phyloP scores from a whole-genome alignment of 768 basidiomycete genomes.

The Crucibulum laeve region DNA sequence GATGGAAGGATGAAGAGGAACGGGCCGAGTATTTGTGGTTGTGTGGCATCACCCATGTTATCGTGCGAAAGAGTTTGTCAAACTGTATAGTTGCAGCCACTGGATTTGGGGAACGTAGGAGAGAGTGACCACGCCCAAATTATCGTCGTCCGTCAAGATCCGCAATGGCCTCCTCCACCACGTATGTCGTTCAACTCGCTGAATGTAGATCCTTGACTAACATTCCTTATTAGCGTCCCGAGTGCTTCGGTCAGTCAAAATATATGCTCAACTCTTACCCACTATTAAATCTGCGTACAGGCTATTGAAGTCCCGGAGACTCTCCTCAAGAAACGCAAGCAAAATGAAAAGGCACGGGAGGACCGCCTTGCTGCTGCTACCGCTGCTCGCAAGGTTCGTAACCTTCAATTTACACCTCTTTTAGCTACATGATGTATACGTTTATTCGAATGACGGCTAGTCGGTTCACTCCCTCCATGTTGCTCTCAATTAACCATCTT shows the following conservation, averaged over 20 bases:
- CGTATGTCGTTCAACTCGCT: constrained; percentile 33
- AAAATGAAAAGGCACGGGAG: constrained; percentile 94
- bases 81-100: constrained; percentile 45
- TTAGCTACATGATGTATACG: constrained; percentile 75
- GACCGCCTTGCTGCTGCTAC: constrained; percentile 82
- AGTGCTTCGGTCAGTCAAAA: constrained; percentile 49
- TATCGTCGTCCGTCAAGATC: constrained; percentile 43
- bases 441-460: constrained; percentile 79
- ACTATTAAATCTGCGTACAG: constrained; percentile 29
- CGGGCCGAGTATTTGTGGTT: too few species aligned
- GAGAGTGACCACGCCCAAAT: constrained; percentile 17
- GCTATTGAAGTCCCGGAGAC: constrained; percentile 98
- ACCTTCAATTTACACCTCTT: constrained; percentile 6
- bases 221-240: constrained; percentile 36
- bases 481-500: constrained; percentile 91
- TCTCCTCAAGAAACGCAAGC: constrained; percentile 98
- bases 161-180: constrained; percentile 53
- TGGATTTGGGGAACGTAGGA: constrained; percentile 16
- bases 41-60: background rate
- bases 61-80: constrained; percentile 29
- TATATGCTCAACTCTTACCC: constrained; percentile 7
- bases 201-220: constrained; percentile 2
- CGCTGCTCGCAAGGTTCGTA: constrained; percentile 84
- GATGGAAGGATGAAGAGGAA: too few species aligned
- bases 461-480: constrained; percentile 51